Evolutionary conservation across 257 asterid genomes (phyloP).

Genomic region (Echium plantagineum): DNA sequence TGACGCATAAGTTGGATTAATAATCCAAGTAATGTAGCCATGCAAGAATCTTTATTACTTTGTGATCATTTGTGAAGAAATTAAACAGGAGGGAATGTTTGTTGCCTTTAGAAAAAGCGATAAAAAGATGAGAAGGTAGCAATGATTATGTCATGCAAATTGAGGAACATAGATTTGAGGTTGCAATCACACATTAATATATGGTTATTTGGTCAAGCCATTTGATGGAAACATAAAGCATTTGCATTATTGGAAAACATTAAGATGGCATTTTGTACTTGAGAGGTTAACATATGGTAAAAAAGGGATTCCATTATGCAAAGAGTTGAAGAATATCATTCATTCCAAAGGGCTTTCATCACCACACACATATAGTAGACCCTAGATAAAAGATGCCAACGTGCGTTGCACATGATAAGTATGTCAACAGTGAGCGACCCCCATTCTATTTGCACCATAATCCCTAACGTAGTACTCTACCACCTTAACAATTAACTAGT

Average conservation of each 20-base stretch:
- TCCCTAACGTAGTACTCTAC: constrained; percentile 3
- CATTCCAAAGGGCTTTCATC: constrained; percentile 10
- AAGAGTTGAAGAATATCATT: constrained; percentile 11
- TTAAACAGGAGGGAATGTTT: constrained; percentile 29
- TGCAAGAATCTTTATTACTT: constrained; percentile 14
- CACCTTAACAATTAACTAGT: constrained; percentile 11
- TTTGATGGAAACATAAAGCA: neutral
- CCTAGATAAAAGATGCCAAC: no score
- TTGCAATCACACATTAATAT: neutral
- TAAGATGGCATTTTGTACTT: constrained; percentile 24
- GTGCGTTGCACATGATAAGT: no score
- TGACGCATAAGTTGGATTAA: constrained; percentile 10
- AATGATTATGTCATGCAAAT: constrained; percentile 17
- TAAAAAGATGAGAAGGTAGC: neutral
- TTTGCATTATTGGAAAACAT: constrained; percentile 25
- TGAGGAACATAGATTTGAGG: constrained; percentile 14
- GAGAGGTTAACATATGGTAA: neutral
- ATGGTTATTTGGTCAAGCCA: constrained; percentile 22
- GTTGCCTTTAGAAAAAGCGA: constrained; percentile 17
- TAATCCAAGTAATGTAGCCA: constrained; percentile 6
- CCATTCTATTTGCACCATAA: constrained; percentile 8
- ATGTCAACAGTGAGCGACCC: no score
- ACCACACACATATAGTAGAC: neutral
- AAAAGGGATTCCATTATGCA: constrained; percentile 12
- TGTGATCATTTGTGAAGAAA: constrained; percentile 14